Evolutionary conservation across 1,284 basidiomycete species (phyloP).

Genomic region (Cronartium ribicola): DNA sequence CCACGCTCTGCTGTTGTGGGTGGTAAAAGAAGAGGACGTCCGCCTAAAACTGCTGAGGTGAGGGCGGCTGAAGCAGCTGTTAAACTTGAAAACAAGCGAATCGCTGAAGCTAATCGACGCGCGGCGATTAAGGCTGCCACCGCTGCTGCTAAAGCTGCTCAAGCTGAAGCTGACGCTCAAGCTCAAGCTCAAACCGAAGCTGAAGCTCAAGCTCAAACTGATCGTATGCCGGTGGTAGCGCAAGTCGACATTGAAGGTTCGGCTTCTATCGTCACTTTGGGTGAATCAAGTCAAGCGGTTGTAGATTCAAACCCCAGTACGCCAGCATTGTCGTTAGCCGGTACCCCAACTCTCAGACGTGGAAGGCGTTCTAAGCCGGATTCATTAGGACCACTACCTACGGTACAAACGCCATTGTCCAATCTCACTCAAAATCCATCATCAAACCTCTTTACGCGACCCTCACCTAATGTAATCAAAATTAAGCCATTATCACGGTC

Average conservation of each 20-base stretch:
- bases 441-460: conserved; percentile 1
- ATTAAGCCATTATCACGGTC: conserved; percentile 19
- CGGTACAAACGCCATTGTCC: neutral
- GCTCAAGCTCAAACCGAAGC: neutral
- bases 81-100: conserved; percentile 10
- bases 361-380: neutral
- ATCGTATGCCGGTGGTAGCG: conserved; percentile 29
- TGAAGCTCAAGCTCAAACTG: neutral
- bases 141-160: neutral
- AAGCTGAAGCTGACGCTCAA: conserved; percentile 3
- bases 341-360: conserved; percentile 4
- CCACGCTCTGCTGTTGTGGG: neutral
- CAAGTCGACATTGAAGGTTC: conserved; percentile 39
- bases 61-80: neutral
- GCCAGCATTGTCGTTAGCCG: neutral
- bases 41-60: conserved; percentile 5
- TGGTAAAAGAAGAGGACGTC: neutral
- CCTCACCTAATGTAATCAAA: conserved; percentile 26
- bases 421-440: neutral
- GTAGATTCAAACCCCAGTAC: neutral
- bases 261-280: conserved; percentile 32
- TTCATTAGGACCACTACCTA: neutral
- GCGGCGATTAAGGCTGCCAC: neutral
- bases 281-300: conserved; percentile 8
- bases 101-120: conserved; percentile 4